Base-by-base conservation (phyloP, 2,329 filamentous ascomycete species). In the Meredithiella fracta region DNA sequence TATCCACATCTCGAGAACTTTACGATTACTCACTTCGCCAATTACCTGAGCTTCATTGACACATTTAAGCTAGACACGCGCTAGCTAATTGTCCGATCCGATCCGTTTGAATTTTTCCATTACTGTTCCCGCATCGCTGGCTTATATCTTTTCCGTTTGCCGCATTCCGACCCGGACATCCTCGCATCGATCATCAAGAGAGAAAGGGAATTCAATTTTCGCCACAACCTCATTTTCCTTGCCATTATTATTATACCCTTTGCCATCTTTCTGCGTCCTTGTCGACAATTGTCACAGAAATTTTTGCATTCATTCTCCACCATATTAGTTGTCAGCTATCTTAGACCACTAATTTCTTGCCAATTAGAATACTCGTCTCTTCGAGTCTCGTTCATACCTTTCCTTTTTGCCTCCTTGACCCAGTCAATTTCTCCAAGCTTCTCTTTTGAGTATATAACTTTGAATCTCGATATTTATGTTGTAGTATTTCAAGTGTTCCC, bases 51-150 rank as follows among this genome's bases (percentile, higher is more conserved):
- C 50, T 52, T 52, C 50, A 52, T 52, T 52, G 50, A 38, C 20
- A 17, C 22, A 17, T 29, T 17, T 31, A 38, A 52, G 50, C 15
- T 23, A 38, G 17, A 38, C 50, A 52, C 50, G 50, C 50, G 31
- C 22, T 52, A 52, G 50, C 50, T 52, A 25, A 23, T 49, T 23
- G 44, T 9, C 15, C 38, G 20, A 14, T 34, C 29, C 11, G 29
- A 34, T 34, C 29, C 29, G 11, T 38, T 20, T 6, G 3, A 5
- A 14, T 37, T 15, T 29, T 23, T 52, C 38, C 25, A 11, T n/a
- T n/a, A 31, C 23, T 20, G 25, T 52, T 52, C 15, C 62, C 64
- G 60, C 62, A 62, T 60, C 62, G 60, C 63, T 61, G 63, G 65
- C 64, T 64, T 64, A 64, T 65, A 63, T 11, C 17, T 4, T 22